A percentile compares a stretch with the other conserved stretches of the same genome.
Evolutionary conservation across 2,329 filamentous ascomycete species (phyloP).

Genomic region (Aquanectria penicillioides): DNA sequence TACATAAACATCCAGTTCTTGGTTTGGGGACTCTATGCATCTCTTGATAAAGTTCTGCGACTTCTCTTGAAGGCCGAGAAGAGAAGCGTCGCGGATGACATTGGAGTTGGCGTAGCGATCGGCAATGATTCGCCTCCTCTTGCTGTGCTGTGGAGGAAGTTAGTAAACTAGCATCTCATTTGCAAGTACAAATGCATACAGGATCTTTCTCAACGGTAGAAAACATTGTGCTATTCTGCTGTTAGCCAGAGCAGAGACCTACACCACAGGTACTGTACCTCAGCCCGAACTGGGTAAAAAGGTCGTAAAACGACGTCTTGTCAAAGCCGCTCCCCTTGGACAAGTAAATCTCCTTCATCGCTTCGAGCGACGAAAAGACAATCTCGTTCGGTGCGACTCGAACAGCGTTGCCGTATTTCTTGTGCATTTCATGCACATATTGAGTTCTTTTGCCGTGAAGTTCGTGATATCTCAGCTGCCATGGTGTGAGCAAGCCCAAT

Average conservation of each 20-base stretch:
- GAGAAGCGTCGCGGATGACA: constrained; percentile 15
- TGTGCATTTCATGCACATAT: constrained; percentile 23
- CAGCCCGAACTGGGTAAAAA: constrained; percentile 27
- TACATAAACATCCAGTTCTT: constrained; percentile 30
- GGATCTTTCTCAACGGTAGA: constrained; percentile 22
- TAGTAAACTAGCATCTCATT: neutral
- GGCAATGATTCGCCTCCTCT: constrained; percentile 23
- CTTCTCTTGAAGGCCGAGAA: constrained; percentile 23
- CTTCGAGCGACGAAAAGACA: constrained; percentile 23
- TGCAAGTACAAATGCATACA: neutral
- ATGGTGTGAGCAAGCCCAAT: constrained; percentile 12
- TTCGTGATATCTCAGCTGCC: constrained; percentile 24
- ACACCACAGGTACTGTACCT: neutral
- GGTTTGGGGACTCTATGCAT: constrained; percentile 9
- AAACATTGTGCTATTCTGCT: constrained; percentile 20
- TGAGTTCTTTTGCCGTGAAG: constrained; percentile 22
- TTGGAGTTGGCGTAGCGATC: constrained; percentile 33
- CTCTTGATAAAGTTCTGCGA: constrained; percentile 23
- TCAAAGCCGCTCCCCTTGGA: constrained; percentile 30
- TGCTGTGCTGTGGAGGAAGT: constrained; percentile 21
- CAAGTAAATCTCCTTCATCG: constrained; percentile 29
- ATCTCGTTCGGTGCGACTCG: constrained; percentile 29
- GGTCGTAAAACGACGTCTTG: constrained; percentile 24
- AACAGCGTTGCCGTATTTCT: constrained; percentile 17
- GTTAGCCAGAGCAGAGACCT: rapidly evolving